Evolutionary conservation across 1,284 basidiomycete genomes (phyloP).

Genomic region (Earliella scabrosa): DNA sequence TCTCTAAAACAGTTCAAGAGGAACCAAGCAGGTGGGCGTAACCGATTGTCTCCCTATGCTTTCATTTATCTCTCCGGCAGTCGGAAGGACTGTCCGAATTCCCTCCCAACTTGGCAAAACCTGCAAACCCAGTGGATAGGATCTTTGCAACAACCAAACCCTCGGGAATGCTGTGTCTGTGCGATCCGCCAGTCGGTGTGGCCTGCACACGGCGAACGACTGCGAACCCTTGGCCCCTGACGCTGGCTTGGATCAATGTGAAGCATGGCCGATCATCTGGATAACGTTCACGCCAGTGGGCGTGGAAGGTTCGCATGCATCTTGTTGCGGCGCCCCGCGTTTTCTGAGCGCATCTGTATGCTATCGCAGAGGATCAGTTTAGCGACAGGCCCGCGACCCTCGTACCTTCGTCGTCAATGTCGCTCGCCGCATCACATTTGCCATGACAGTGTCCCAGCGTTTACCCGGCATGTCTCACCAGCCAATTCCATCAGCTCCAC

Average conservation of each 20-base stretch:
- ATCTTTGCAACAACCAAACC: too few relatives aligned
- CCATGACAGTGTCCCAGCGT: constrained; percentile 85
- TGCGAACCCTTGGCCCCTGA: background rate
- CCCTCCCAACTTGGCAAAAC: background rate
- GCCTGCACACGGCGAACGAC: too few relatives aligned
- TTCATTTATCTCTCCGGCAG: background rate
- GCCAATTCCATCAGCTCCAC: too few relatives aligned
- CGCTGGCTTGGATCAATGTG: background rate
- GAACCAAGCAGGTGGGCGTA: background rate
- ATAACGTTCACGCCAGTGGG: background rate
- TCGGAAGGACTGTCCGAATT: background rate
- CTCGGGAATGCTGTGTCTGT: background rate
- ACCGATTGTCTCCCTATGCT: background rate
- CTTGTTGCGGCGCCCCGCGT: too few relatives aligned
- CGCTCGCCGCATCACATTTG: constrained; percentile 93
- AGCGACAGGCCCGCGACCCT: constrained; percentile 33
- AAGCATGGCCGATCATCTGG: background rate
- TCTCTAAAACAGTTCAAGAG: background rate
- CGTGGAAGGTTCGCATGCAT: background rate
- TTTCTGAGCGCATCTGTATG: too few relatives aligned
- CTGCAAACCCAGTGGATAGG: too few relatives aligned
- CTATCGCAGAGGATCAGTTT: too few relatives aligned
- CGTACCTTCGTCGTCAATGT: constrained; percentile 82
- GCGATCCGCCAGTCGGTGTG: background rate
- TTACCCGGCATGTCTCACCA: constrained; percentile 91